Evolutionary conservation across 2,329 filamentous ascomycete genomes (phyloP).

Genomic region (Diaporthe vexans): DNA sequence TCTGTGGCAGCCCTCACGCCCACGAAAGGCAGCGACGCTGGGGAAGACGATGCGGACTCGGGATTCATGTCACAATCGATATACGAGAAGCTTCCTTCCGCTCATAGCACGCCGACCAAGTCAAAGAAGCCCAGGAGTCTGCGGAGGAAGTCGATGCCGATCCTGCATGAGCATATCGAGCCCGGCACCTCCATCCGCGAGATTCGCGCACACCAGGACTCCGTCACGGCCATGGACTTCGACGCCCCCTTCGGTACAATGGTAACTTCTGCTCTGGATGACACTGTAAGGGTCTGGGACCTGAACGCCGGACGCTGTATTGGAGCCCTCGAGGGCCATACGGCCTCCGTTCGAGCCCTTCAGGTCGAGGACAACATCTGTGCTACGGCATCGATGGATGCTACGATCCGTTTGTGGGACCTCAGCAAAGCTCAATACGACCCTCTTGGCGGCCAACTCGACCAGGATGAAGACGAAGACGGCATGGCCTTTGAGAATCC

Average conservation of each 20-base stretch:
- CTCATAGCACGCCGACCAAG: conserved; percentile 64
- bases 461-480: conserved; percentile 73
- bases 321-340: conserved; percentile 91
- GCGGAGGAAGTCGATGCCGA: conserved; percentile 88
- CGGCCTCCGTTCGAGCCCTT: conserved; percentile 90
- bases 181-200: conserved; percentile 90
- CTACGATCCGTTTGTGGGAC: conserved; percentile 95
- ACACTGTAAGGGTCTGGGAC: conserved; percentile 96
- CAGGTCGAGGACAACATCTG: conserved; percentile 97
- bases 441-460: conserved; percentile 73
- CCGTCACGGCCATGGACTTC: conserved; percentile 92
- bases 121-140: conserved; percentile 68
- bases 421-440: conserved; percentile 89
- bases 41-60: conserved; percentile 64
- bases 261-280: conserved; percentile 92
- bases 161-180: conserved; percentile 95
- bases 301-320: conserved; percentile 93
- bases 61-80: conserved; percentile 98
- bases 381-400: conserved; percentile 94
- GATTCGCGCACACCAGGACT: conserved; percentile 88
- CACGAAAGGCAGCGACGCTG: conserved; percentile 58
- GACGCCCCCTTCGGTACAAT: conserved; percentile 97
- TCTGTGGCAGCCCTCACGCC: conserved; percentile 66
- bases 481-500: conserved; percentile 81
- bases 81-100: conserved; percentile 87